Conservation (phyloP, 176 grass and related monocot species). For the Phoenix dactylifera region DNA sequence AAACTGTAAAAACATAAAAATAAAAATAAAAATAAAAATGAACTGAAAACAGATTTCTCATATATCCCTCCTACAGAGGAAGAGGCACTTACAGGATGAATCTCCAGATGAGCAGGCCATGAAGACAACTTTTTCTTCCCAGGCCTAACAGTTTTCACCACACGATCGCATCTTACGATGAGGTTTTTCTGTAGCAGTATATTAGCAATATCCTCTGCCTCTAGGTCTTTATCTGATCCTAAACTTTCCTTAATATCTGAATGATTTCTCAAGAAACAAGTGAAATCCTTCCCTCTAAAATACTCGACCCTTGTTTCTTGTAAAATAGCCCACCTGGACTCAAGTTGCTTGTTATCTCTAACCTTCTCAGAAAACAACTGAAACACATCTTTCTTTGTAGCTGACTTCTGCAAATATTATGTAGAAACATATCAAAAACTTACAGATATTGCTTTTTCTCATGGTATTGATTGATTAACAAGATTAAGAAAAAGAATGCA, state of each 20-base stretch:
- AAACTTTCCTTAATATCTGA: conserved; percentile 75
- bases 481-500: no score
- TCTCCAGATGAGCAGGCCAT: conserved; percentile 96
- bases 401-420: conserved; percentile 37
- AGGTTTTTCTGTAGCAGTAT: conserved; percentile 71
- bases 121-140: conserved; percentile 97
- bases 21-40: background rate
- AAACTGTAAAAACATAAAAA: conserved; percentile 1
- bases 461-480: no score
- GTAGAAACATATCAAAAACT: background rate
- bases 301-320: conserved; percentile 99
- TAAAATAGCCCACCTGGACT: conserved; percentile 97
- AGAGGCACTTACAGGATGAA: conserved; percentile 59
- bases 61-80: no score
- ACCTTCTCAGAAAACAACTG: conserved; percentile 95
- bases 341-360: conserved; percentile 94
- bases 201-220: conserved; percentile 73
- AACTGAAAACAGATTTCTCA: background rate
- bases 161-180: conserved; percentile 79
- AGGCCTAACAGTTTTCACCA: conserved; percentile 89
- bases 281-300: conserved; percentile 96
- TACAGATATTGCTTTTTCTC: no score
- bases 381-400: conserved; percentile 77
- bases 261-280: conserved; percentile 75
- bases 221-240: conserved; percentile 73